Evolutionary conservation across 148 eudicot species (phyloP), one percentile per base, ranked within the genome.

Genomic region (Persicaria maculosa): DNA sequence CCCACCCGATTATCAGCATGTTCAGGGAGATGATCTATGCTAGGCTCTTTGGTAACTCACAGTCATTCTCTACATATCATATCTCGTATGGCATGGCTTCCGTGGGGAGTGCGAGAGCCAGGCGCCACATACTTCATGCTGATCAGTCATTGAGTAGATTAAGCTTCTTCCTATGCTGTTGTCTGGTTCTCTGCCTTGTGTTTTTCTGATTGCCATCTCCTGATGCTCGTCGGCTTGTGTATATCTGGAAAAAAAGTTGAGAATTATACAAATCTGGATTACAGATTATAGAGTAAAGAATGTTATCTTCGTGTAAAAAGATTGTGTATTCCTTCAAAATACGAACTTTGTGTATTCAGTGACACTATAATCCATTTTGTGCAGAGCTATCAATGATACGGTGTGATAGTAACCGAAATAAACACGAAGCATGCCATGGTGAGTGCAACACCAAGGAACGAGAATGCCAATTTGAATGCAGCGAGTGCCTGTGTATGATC

Each of bases 1-100:
- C 11, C 70, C 20, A 65, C 70, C 45, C 70, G 4, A 43, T 65
- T 12, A 31, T 25, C 45, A 25, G 20, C 45, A 68, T 68, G 72
- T 68, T 68, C 14, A 36, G 72, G 20, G 72, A 68, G 48, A 43
- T 68, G 50, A 44, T 68, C 19, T 68, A 17, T 44, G 11, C 72
- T 10, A 44, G 50, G 19, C 72, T 44, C 11, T 46, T 44, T 68
- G 72, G 72, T 44, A 25, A 44, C 19, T 68, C 72, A 5, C 20
- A 17, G 17, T 44, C 72, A 5, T 61, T 61, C 25, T 86, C 77
- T 67, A 17, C 80, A 4, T 76, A 84, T 45, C 84, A 87, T 2
- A 80, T 81, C 53, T 68, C 72, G 72, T 68, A 68, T 46, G 50
- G 72, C 25, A 17, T 68, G 47, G 72, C 50, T 44, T 15, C 72